Evolutionary conservation across 495 filamentous ascomycete species (phyloP), one percentile per base, ranked within the genome.

Genomic region (Parmelia sp.): DNA sequence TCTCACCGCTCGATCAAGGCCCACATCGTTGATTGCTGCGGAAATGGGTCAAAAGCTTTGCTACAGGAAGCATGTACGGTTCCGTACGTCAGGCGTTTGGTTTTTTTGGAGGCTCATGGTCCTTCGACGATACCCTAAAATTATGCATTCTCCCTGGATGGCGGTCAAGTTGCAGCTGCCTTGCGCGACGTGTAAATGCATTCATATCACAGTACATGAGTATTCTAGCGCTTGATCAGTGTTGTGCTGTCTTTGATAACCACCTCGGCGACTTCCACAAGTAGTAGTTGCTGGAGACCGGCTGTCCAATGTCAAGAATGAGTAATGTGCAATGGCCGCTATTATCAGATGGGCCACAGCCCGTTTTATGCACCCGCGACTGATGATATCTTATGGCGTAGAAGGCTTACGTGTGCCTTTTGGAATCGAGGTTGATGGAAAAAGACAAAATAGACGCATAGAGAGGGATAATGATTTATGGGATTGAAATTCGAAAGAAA

Each of bases 1-100:
- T 69, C 36, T 61, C 66, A n/a, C 53, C 66, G 17, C 33, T 61
- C 31, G 66, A 68, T 60, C 45, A 62, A 53, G 62, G 62, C 39
- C 57, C 65, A 19, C 62, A 68, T 47, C 66, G 68, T 66, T 70
- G 58, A 70, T 27, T 65, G 17, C 10, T 10, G 31, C n/a, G 23
- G n/a, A 57, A 40, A 17, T 19, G 25, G 47, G 9, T 56, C 21
- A 2, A 8, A 31, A 29, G 25, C 21, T 9, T 9, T 29, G 47
- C 17, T 25, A 3, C 37, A 47, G 33, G 23, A 53, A 64, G 31
- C 40, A 27, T 64, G 58, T 47, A 65, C 55, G 31, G 37, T 63
- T n/a, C 25, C 31, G 29, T 17, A 25, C 8, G 51, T 23, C 8
- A 19, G 58, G 64, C 36, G 47, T 61, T n/a, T 55, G 55, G 56